Base-by-base conservation (phyloP, 2,329 filamentous ascomycete genomes). In the Trichoderma koningii region DNA sequence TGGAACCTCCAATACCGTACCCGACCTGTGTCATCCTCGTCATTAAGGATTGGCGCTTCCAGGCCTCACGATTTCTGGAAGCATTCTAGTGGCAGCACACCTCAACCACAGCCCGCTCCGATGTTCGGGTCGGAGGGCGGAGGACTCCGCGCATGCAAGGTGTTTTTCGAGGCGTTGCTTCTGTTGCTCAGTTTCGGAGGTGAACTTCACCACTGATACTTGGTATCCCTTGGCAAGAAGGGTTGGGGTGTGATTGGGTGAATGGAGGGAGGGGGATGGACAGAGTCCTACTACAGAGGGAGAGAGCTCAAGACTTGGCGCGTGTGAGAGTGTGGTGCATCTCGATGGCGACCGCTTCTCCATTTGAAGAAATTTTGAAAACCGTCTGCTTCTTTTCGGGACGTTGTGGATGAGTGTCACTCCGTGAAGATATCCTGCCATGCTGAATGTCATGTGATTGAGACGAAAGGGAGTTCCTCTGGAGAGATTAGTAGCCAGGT, bases 51-150 rank as follows among this genome's bases (percentile, higher is more conserved):
- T 60, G 56, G 56, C 30, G 28, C 21, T 50, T 51, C 38, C n/a
- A 7, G 9, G 53, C 56, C 30, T 17, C 21, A 7, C 38, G 38
- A 55, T 26, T 65, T 65, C 64, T 65, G 56, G 64, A 65, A 65
- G 21, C 41, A 61, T 65, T 65, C 64, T 65, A 65, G 64, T 51
- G 50, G 42, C 30, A 34, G 41, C 57, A 34, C 28, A 56, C 23
- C 38, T 21, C 56, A 26, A 15, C 30, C 53, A 42, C 17, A 65
- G 56, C 12, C 34, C 15, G 47, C 55, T 60, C 63, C 63, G 63
- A 55, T 55, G 48, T 47, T 65, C 63, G 63, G 55, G 41, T 65
- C 55, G 55, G 63, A 61, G 57, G 42, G 28, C 56, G 55, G 64
- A 65, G 56, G 50, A 55, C 64, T 65, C 56, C 64, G 64, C 56